Conservation (phyloP, 1,139 yeast genomes). For the Saccharomycopsis hybrid region DNA sequence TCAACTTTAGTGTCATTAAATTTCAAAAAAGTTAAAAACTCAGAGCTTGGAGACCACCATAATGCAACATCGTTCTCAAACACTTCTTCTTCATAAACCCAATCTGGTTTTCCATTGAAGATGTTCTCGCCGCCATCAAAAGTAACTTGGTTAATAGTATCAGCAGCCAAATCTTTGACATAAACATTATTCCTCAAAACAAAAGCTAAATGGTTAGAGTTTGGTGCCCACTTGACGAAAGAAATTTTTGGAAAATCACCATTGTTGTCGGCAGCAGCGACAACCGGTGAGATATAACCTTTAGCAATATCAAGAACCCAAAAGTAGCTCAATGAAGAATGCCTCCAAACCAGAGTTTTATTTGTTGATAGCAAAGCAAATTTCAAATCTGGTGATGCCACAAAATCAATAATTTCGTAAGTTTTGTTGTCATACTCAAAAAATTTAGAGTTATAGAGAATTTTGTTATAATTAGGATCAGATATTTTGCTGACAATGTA, state of each 20-base stretch:
- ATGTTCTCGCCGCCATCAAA: conserved; percentile 60
- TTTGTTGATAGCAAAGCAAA: conserved; percentile 54
- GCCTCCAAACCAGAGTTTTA: conserved; percentile 67
- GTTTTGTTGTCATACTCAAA: conserved; percentile 36
- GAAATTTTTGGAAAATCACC: conserved; percentile 37
- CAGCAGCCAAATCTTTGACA: conserved; percentile 38
- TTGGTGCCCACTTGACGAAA: conserved; percentile 75
- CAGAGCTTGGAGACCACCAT: conserved; percentile 87
- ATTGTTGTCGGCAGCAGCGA: conserved; percentile 23
- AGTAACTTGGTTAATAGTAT: conserved; percentile 47
- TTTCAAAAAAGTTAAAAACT: conserved; percentile 55
- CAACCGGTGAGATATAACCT: conserved; percentile 37
- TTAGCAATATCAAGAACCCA: conserved; percentile 51
- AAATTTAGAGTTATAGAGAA: conserved; percentile 43
- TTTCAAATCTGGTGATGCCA: conserved; percentile 59
- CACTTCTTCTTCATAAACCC: conserved; percentile 98
- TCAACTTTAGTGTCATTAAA: conserved; percentile 73
- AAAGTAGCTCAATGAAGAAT: conserved; percentile 64
- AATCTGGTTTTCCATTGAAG: conserved; percentile 93
- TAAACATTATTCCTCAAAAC: conserved; percentile 69
- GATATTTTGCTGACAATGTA: conserved; percentile 45
- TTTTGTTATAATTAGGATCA: conserved; percentile 39
- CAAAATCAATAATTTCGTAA: conserved; percentile 45
- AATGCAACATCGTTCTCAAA: conserved; percentile 57
- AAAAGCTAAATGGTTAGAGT: conserved; percentile 60